A percentile compares a stretch with the other conserved stretches of the same genome.
Evolutionary conservation across 495 filamentous ascomycete genomes (phyloP).

Genomic region (Talaromyces stipitatus): DNA sequence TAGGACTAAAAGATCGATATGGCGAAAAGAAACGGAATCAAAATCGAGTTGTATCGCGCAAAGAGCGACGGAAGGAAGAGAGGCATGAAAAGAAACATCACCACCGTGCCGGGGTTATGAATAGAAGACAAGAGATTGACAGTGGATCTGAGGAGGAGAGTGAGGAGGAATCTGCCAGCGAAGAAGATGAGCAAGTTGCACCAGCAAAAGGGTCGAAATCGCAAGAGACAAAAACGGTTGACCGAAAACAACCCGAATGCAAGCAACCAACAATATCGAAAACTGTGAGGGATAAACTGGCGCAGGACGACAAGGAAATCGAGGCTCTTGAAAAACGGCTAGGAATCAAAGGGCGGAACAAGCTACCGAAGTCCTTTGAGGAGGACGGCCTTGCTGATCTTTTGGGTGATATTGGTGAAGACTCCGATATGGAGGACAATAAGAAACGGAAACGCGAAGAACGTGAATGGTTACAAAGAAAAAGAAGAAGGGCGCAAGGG

Average conservation of each 20-base stretch:
- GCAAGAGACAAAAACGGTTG: slow-evolving; percentile 29
- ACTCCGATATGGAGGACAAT: slow-evolving; percentile 36
- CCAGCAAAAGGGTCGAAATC: slow-evolving; percentile 30
- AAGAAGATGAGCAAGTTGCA: slow-evolving; percentile 14
- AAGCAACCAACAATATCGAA: slow-evolving; percentile 41
- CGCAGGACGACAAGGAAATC: slow-evolving; percentile 76
- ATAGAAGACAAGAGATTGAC: slow-evolving; percentile 13
- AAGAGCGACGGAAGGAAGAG: slow-evolving; percentile 54
- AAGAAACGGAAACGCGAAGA: slow-evolving; percentile 49
- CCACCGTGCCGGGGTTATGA: slow-evolving; percentile 3
- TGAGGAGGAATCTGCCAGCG: slow-evolving; percentile 17
- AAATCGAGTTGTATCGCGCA: slow-evolving; percentile 39
- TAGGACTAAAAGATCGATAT: slow-evolving; percentile 42
- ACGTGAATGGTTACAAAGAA: slow-evolving; percentile 51
- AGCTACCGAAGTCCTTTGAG: slow-evolving; percentile 62
- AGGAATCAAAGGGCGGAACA: slow-evolving; percentile 73
- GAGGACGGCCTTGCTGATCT: slow-evolving; percentile 82
- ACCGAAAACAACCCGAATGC: slow-evolving; percentile 16
- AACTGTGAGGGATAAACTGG: slow-evolving; percentile 54
- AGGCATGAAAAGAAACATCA: slow-evolving; percentile 46
- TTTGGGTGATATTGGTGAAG: slow-evolving; percentile 59
- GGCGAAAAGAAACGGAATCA: slow-evolving; percentile 32
- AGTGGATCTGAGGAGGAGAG: slow-evolving; percentile 17
- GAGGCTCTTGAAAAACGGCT: slow-evolving; percentile 82
- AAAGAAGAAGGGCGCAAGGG: slow-evolving; percentile 58